Percentiles rank a stretch among this genome's conserved stretches.
Conservation (phyloP, 2,329 filamentous ascomycete species). For the Hymenoscyphus repandus region DNA sequence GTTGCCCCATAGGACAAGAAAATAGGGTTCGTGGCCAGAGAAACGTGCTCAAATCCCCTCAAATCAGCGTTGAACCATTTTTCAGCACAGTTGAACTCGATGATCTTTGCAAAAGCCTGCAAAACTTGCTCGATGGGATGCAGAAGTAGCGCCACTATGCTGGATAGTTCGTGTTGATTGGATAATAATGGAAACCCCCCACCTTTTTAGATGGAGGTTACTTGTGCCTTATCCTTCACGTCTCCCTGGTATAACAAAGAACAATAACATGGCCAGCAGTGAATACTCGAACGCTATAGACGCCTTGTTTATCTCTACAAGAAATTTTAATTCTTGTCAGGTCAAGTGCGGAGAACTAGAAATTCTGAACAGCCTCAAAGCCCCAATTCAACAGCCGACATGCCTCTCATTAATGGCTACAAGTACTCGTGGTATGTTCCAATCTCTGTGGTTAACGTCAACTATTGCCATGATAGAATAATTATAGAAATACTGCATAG, state of each 20-base stretch:
- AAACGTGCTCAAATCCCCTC: conserved; percentile 9
- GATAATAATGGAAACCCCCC: too few relatives aligned
- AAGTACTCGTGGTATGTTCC: conserved; percentile 29
- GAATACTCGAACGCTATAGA: too few relatives aligned
- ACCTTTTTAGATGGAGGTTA: too few relatives aligned
- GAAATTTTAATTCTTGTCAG: not conserved
- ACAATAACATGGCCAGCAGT: too few relatives aligned
- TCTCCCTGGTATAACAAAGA: too few relatives aligned
- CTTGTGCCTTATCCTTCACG: too few relatives aligned
- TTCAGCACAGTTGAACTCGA: not conserved
- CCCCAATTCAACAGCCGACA: conserved; percentile 4
- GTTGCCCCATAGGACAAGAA: too few relatives aligned
- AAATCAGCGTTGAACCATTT: not conserved
- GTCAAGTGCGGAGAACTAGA: not conserved
- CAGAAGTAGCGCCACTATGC: too few relatives aligned
- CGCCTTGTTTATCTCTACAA: not conserved
- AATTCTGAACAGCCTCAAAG: not conserved
- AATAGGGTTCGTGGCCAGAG: not conserved
- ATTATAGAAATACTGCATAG: not conserved
- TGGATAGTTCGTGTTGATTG: too few relatives aligned
- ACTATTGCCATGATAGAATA: not conserved
- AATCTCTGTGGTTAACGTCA: not conserved
- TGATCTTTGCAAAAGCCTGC: not conserved
- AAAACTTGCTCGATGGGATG: conserved; percentile 1
- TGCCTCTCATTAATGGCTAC: conserved; percentile 27